Conservation (phyloP, 257 asterid species). For the Solanum ahanhuiri region DNA sequence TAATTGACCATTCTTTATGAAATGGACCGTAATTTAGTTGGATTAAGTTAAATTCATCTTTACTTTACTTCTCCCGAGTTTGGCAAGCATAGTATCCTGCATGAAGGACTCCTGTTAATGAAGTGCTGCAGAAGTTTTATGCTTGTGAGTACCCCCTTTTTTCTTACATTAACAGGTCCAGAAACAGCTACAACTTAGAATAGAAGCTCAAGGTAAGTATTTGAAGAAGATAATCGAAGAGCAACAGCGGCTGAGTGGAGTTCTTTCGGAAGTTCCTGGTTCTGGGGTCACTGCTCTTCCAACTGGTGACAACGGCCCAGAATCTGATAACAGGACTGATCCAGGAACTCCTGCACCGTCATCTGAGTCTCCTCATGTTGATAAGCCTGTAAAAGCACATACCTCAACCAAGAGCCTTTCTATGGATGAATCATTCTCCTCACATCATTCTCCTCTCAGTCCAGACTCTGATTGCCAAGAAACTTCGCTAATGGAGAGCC, state of each 20-base stretch:
- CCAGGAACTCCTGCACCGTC: slow-evolving; percentile 81
- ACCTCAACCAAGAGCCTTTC: slow-evolving; percentile 49
- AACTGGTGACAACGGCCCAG: slow-evolving; percentile 31
- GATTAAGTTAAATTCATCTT: no score
- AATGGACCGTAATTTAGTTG: not conserved
- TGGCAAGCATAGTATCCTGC: no score
- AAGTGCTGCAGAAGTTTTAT: not conserved
- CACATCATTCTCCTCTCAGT: slow-evolving; percentile 75
- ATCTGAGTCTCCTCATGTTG: slow-evolving; percentile 49
- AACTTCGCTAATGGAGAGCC: slow-evolving; percentile 35
- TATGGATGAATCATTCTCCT: slow-evolving; percentile 63
- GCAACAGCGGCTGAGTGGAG: slow-evolving; percentile 79
- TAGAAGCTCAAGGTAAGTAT: slow-evolving; percentile 98
- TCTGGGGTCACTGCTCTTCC: slow-evolving; percentile 32
- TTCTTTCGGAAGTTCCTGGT: slow-evolving; percentile 52
- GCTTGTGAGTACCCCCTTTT: not conserved
- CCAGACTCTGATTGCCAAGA: slow-evolving; percentile 60
- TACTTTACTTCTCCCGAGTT: no score
- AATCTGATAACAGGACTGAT: slow-evolving; percentile 46
- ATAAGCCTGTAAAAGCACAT: slow-evolving; percentile 39
- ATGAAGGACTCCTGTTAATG: no score
- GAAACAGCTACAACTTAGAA: slow-evolving; percentile 82
- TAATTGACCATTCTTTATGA: not conserved
- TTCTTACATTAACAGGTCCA: slow-evolving; percentile 49
- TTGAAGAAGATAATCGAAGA: slow-evolving; percentile 93